Evolutionary conservation across 257 asterid species (phyloP).

Genomic region (Handroanthus guayacan): DNA sequence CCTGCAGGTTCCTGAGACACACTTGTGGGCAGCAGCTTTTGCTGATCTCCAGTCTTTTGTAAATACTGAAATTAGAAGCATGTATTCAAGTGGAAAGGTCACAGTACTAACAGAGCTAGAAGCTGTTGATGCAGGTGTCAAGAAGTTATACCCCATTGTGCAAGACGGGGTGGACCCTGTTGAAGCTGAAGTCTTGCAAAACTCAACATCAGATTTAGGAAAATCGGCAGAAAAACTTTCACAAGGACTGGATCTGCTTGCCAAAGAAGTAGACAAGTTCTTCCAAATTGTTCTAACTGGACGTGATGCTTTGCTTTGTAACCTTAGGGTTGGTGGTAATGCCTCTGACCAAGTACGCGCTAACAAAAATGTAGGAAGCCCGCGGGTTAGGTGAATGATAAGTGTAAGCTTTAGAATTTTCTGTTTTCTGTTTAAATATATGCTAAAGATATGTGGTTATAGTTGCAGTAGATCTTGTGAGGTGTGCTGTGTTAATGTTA

Average conservation of each 20-base stretch:
- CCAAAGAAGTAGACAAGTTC: constrained; percentile 73
- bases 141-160: constrained; percentile 62
- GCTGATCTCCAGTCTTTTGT: constrained; percentile 58
- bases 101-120: constrained; percentile 73
- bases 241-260: constrained; percentile 68
- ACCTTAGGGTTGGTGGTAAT: constrained; percentile 68
- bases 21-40: constrained; percentile 69
- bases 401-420: constrained; percentile 27
- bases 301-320: constrained; percentile 75
- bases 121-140: constrained; percentile 63
- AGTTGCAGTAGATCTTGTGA: constrained; percentile 33
- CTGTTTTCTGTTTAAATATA: constrained; percentile 36
- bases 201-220: constrained; percentile 50
- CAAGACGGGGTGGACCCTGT: constrained; percentile 54
- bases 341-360: constrained; percentile 28
- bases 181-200: constrained; percentile 48
- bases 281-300: constrained; percentile 77
- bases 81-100: constrained; percentile 47
- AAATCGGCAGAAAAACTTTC: constrained; percentile 54
- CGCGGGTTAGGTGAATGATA: constrained; percentile 46
- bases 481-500: constrained; percentile 27
- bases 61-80: constrained; percentile 60
- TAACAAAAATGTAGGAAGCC: constrained; percentile 45
- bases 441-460: constrained; percentile 17
- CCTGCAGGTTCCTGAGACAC: constrained; percentile 50